A percentile compares a stretch with the other conserved stretches of the same genome.
Evolutionary conservation across 1,284 basidiomycete genomes (phyloP).

Genomic region (Ganoderma multipileum): DNA sequence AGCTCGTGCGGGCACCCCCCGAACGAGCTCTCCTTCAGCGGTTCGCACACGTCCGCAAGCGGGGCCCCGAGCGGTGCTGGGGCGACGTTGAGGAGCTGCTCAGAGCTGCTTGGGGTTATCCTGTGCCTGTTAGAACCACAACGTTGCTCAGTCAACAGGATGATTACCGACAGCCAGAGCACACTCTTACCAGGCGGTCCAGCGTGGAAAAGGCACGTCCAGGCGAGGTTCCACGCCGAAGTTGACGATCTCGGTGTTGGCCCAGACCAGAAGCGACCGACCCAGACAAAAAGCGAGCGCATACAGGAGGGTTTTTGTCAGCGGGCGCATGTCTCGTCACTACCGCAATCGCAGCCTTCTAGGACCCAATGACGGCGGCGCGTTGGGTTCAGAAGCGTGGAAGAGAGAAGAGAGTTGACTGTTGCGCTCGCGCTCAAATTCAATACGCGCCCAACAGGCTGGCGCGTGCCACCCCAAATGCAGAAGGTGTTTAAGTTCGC

Average conservation of each 20-base stretch:
- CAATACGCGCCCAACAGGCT: not conserved
- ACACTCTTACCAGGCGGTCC: constrained; percentile 47
- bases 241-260: constrained; percentile 74
- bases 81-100: constrained; percentile 44
- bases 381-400: not conserved
- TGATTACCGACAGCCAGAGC: not conserved
- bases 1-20: constrained; percentile 55
- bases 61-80: constrained; percentile 53
- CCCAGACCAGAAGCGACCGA: constrained; percentile 32
- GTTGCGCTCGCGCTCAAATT: not conserved
- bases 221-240: constrained; percentile 47
- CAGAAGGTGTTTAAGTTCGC: constrained; percentile 29
- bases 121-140: constrained; percentile 37
- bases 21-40: not conserved
- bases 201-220: constrained; percentile 31
- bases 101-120: constrained; percentile 38
- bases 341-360: not conserved
- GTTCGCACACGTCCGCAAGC: constrained; percentile 34
- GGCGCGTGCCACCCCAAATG: constrained; percentile 8
- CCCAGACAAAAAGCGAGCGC: constrained; percentile 6
- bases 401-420: not conserved
- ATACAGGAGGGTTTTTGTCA: not conserved
- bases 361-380: not conserved
- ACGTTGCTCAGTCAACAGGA: not conserved
- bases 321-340: not conserved